These are phyloP conservation scores for Solanum corneliomulleri DNA, from an alignment of 257 asterid species.

Conservation along the genomic window DNA sequence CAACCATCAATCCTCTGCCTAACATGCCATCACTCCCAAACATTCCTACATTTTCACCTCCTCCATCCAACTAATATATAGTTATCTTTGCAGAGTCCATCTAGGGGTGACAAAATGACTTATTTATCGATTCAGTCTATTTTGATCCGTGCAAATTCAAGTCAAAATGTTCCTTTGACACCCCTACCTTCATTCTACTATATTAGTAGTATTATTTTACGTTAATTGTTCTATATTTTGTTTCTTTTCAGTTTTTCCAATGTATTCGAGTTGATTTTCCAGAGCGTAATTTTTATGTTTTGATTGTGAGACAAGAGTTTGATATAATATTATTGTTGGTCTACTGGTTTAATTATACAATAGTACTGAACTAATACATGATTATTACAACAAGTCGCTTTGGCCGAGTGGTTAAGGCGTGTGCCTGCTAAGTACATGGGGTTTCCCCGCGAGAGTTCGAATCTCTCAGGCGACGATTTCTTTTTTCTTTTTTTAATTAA, in stretches of 20 bases:
- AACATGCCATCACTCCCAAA: not conserved
- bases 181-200: not conserved
- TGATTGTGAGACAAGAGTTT: not conserved
- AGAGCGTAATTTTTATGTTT: not conserved
- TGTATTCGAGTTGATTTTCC: not conserved
- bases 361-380: accelerated
- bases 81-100: not conserved
- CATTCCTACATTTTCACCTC: not conserved
- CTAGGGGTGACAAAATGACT: not conserved
- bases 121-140: not conserved
- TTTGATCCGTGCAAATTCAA: not conserved
- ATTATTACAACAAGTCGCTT: slow-evolving; percentile 4
- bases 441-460: slow-evolving; percentile 99
- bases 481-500: too few relatives aligned
- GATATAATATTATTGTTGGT: not conserved
- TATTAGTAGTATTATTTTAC: not conserved
- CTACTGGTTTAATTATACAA: accelerated
- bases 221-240: not conserved
- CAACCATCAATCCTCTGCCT: not conserved
- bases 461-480: slow-evolving; percentile 85
- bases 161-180: not conserved
- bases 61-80: not conserved
- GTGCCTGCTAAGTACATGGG: slow-evolving; percentile 83
- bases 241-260: not conserved
- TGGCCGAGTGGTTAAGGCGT: slow-evolving; percentile 62